A percentile compares a stretch with the other conserved stretches of the same genome.
These are phyloP conservation scores for Phialophora macrospora DNA, from an alignment of 2,329 filamentous ascomycete genomes.

Conservation along the genomic window DNA sequence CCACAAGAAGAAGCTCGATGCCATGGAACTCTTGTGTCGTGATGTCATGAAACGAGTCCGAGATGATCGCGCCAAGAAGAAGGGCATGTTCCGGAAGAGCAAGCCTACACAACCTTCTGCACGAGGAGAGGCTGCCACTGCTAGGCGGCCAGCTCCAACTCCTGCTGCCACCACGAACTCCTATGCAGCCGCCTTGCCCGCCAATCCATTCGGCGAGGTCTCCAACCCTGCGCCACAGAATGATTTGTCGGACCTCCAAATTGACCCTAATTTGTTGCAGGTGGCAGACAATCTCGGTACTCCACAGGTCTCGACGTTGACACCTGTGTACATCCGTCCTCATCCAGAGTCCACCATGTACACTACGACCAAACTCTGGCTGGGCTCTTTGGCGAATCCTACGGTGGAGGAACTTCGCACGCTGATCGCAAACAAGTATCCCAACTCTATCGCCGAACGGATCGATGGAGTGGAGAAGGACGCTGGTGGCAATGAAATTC, in stretches of 20 bases:
- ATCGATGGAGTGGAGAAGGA: slow-evolving; percentile 70
- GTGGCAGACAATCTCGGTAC: slow-evolving; percentile 58
- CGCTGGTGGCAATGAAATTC: slow-evolving; percentile 60
- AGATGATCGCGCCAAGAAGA: slow-evolving; percentile 65
- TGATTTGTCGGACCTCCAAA: slow-evolving; percentile 59
- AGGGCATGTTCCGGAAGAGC: slow-evolving; percentile 42
- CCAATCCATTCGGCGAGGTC: slow-evolving; percentile 29
- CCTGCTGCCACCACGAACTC: slow-evolving; percentile 40
- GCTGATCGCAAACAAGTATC: slow-evolving; percentile 65
- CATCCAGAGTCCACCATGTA: slow-evolving; percentile 65
- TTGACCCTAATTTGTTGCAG: slow-evolving; percentile 66
- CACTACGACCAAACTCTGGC: slow-evolving; percentile 61
- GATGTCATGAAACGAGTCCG: slow-evolving; percentile 79
- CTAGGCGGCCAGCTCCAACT: slow-evolving; percentile 41
- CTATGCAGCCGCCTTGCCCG: slow-evolving; percentile 28
- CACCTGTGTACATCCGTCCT: slow-evolving; percentile 68
- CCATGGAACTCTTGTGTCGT: slow-evolving; percentile 71
- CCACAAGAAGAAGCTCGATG: slow-evolving; percentile 63
- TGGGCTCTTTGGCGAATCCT: slow-evolving; percentile 63
- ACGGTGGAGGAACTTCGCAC: slow-evolving; percentile 67
- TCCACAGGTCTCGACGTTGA: slow-evolving; percentile 37
- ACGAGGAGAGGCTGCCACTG: slow-evolving; percentile 50
- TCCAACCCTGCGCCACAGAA: slow-evolving; percentile 23
- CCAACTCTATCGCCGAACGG: slow-evolving; percentile 62
- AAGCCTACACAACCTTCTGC: slow-evolving; percentile 43